phyloP scores from a whole-genome alignment of 2,329 filamentous ascomycete species.

The Penicillium sp. region DNA sequence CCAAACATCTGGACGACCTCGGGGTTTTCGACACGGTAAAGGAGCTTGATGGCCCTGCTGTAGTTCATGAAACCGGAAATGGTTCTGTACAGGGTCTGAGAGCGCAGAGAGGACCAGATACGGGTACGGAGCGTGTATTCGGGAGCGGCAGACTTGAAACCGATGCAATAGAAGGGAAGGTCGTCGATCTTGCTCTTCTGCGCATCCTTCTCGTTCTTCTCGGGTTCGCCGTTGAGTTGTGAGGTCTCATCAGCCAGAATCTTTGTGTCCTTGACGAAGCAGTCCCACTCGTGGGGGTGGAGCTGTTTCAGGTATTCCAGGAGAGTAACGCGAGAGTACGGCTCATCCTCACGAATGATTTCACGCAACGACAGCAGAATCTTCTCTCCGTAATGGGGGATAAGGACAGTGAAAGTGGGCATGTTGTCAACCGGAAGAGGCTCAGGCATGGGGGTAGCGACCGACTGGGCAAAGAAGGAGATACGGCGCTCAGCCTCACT shows the following conservation, averaged over 20 bases:
- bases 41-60: slow-evolving; percentile 92
- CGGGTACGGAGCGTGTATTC: slow-evolving; percentile 96
- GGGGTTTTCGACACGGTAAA: slow-evolving; percentile 97
- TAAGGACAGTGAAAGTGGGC: slow-evolving; percentile 96
- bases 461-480: slow-evolving; percentile 95
- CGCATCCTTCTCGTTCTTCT: slow-evolving; percentile 88
- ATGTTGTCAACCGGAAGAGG: slow-evolving; percentile 97
- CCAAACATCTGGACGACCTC: slow-evolving; percentile 99
- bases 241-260: slow-evolving; percentile 96
- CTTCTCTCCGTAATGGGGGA: slow-evolving; percentile 97
- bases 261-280: slow-evolving; percentile 99
- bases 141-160: slow-evolving; percentile 97
- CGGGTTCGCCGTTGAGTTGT: slow-evolving; percentile 80
- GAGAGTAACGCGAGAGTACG: slow-evolving; percentile 93
- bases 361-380: slow-evolving; percentile 91
- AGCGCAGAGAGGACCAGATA: slow-evolving; percentile 96
- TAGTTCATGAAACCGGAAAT: slow-evolving; percentile 99
- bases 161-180: slow-evolving; percentile 98
- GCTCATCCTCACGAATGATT: slow-evolving; percentile 97
- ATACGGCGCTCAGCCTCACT: slow-evolving; percentile 97
- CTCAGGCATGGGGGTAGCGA: slow-evolving; percentile 94
- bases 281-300: slow-evolving; percentile 98
- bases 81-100: slow-evolving; percentile 93
- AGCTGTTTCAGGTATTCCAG: slow-evolving; percentile 96
- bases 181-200: slow-evolving; percentile 99